Conservation (phyloP, 1,284 basidiomycete species). For the Moesziomyces antarcticus region DNA sequence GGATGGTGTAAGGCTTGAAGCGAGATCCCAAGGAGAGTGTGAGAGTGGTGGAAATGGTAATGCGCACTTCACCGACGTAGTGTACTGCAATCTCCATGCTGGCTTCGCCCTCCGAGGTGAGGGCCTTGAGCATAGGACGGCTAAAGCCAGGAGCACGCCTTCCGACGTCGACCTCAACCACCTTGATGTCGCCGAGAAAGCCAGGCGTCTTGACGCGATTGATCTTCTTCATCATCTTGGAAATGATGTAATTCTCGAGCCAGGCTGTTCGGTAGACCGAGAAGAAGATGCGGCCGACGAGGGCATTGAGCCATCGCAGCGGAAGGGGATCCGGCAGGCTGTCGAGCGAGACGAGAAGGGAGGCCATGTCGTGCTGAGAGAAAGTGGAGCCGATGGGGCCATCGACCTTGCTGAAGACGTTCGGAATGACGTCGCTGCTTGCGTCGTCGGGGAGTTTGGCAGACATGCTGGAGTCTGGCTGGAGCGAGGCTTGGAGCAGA, state of each 20-base stretch:
- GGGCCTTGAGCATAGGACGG: slow-evolving; percentile 96
- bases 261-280: slow-evolving; percentile 85
- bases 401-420: slow-evolving; percentile 19
- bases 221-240: slow-evolving; percentile 90
- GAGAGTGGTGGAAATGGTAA: slow-evolving; percentile 88
- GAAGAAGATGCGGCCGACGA: slow-evolving; percentile 91
- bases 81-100: slow-evolving; percentile 84
- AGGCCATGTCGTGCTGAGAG: slow-evolving; percentile 81
- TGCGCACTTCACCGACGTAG: slow-evolving; percentile 86
- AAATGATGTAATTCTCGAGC: slow-evolving; percentile 85
- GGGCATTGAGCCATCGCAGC: slow-evolving; percentile 94
- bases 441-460: slow-evolving; percentile 21
- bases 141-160: slow-evolving; percentile 75
- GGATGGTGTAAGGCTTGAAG: slow-evolving; percentile 89
- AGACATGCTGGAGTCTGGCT: slow-evolving; percentile 63
- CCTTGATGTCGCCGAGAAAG: slow-evolving; percentile 85
- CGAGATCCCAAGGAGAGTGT: slow-evolving; percentile 78
- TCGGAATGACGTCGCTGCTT: slow-evolving; percentile 9
- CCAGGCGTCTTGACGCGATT: slow-evolving; percentile 87
- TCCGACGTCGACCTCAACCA: slow-evolving; percentile 90
- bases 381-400: slow-evolving; percentile 75
- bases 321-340: slow-evolving; percentile 93
- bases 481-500: slow-evolving; percentile 78
- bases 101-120: slow-evolving; percentile 90
- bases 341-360: slow-evolving; percentile 85